Base-by-base conservation (phyloP, 176 grass and related monocot genomes). In the Triticum urartu region DNA sequence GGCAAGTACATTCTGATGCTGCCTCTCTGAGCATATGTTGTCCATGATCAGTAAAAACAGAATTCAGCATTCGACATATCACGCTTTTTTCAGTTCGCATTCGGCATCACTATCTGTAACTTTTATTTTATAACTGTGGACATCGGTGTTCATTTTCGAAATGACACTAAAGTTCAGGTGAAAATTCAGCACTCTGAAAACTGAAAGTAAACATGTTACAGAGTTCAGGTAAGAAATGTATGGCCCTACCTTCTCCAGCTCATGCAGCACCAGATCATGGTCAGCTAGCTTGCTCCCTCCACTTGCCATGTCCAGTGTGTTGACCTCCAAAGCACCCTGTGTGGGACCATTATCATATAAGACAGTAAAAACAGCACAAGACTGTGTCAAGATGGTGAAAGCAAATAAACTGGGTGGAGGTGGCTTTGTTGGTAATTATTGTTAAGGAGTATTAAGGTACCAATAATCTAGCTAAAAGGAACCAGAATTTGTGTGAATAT, bases 221-320 rank as follows among this genome's bases (percentile, higher is more conserved):
- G 14, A 52, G 14, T 52, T 52, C 48, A 52, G 48, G 0, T 7
- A 56, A 56, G 17, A 56, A 54, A 54, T 54, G 15, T 0, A 54
- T 54, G 15, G 0, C 15, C 50, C 15, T 54, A 54, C 50, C 15
- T 54, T 54, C 50, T 54, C 15, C 50, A 54, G 14, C 15, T 83
- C 64, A 20, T 64, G 72, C 13, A 90, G 64, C 79, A 14, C 78
- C 30, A 71, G 72, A 64, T 17, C 79, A 42, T 56, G 30, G 75
- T 52, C 58, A 50, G 24, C 42, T 11, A 48, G 35, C 61, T 62
- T 68, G 26, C 59, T n/a, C 21, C 22, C 21, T 34, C 26, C 62
- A 39, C n/a, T 17, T 77, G 28, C 45, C 63, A 50, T 36, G 0
- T 76, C 48, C 71, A 81, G 7, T 63, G 71, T 82, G 43, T 68